Evolutionary conservation across 495 filamentous ascomycete species (phyloP).

Genomic region (Aspergillus sparsus): DNA sequence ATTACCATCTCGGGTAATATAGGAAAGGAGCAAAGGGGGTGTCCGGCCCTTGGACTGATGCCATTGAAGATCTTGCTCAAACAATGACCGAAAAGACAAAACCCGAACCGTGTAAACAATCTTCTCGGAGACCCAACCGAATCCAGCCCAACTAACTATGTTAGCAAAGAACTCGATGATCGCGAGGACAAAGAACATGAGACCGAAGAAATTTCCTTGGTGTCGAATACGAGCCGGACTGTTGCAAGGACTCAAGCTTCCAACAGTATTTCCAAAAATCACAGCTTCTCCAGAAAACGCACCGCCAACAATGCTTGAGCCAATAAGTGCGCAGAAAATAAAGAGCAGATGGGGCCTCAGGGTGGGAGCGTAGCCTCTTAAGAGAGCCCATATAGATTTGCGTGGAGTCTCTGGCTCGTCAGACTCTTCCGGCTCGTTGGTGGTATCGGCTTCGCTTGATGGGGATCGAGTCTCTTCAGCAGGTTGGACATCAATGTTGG

Average conservation of each 20-base stretch:
- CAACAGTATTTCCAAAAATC: slow-evolving; percentile 55
- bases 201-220: slow-evolving; percentile 50
- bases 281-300: slow-evolving; percentile 53
- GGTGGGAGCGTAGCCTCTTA: background rate
- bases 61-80: slow-evolving; percentile 58
- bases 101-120: slow-evolving; percentile 52
- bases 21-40: slow-evolving; percentile 47
- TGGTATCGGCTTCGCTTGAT: slow-evolving; percentile 20
- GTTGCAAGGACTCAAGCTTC: slow-evolving; percentile 47
- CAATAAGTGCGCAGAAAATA: slow-evolving; percentile 40
- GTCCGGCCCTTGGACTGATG: slow-evolving; percentile 51
- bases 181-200: slow-evolving; percentile 59
- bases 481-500: slow-evolving; percentile 18
- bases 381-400: slow-evolving; percentile 36
- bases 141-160: slow-evolving; percentile 48
- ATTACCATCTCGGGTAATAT: slow-evolving; percentile 53
- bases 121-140: slow-evolving; percentile 55
- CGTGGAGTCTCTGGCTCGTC: slow-evolving; percentile 34
- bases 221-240: slow-evolving; percentile 36
- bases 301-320: slow-evolving; percentile 46
- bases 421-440: slow-evolving; percentile 25
- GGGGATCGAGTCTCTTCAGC: slow-evolving; percentile 24
- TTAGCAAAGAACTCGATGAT: slow-evolving; percentile 57
- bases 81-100: slow-evolving; percentile 51
- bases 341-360: slow-evolving; percentile 39